Evolutionary conservation across 176 grass and related monocot genomes (phyloP).

Genomic region (Aegilops speltoides): DNA sequence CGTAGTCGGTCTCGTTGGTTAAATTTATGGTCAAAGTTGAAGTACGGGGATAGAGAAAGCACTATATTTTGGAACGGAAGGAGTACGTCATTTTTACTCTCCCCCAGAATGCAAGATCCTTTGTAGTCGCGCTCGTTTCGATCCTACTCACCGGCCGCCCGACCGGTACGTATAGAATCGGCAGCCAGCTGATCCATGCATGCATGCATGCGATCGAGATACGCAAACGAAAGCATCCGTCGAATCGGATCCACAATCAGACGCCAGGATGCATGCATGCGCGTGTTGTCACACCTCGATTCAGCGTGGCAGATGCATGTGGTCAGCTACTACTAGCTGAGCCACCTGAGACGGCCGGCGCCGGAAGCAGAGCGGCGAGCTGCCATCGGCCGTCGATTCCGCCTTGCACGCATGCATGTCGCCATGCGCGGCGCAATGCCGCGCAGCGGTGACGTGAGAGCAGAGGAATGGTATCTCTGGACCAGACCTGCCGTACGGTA

Average conservation of each 20-base stretch:
- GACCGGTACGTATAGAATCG: no score
- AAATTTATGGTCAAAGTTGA: no score
- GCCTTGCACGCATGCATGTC: background rate
- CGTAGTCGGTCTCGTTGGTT: no score
- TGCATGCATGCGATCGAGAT: background rate
- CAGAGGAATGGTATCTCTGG: background rate
- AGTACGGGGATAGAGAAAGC: no score
- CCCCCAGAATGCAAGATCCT: conserved; percentile 15
- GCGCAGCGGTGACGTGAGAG: background rate
- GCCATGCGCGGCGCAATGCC: background rate
- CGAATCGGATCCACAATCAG: background rate
- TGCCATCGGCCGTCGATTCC: background rate
- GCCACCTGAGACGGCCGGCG: background rate
- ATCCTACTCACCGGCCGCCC: background rate
- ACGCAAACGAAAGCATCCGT: conserved; percentile 8
- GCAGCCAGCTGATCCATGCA: background rate
- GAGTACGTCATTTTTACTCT: background rate
- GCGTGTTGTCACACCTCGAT: conserved; percentile 12
- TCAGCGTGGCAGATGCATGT: background rate
- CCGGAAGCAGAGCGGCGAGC: conserved; percentile 15
- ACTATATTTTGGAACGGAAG: no score
- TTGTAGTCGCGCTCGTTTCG: conserved; percentile 1
- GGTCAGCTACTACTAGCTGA: background rate
- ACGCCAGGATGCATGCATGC: background rate
- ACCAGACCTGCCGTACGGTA: background rate